Base-by-base conservation (phyloP, 2,329 filamentous ascomycete species). In the Fusarium austroafricanum region DNA sequence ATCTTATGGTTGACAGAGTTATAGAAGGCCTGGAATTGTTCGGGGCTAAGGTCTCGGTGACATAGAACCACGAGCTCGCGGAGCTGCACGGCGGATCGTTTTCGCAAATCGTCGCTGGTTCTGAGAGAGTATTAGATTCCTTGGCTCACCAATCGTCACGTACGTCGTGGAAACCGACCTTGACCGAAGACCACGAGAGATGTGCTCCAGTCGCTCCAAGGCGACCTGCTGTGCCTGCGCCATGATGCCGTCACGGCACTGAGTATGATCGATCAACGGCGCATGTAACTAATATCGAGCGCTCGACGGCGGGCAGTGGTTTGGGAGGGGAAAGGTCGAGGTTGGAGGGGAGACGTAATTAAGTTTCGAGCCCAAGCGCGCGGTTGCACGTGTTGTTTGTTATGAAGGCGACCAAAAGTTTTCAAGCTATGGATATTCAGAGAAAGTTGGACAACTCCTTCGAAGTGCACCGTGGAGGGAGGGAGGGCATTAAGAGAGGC, bases 41-140 rank as follows among this genome's bases (percentile, higher is more conserved):
- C 93, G 53, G 91, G 86, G 23, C 88, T 87, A 76, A 96, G 87
- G 80, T 98, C 96, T 83, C 86, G 81, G 67, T 88, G 84, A 67
- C 84, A 87, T 14, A 84, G 76, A 11, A 79, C 80, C 17, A 89
- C 86, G 43, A 88, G 79, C 55, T 88, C 86, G 65, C 84, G 81
- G 53, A 89, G 80, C 75, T 87, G 82, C 43, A 80, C 76, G 37
- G 86, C 86, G 18, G 84, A 82, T 70, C 86, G 81, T 71, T 84
- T 84, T 60, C 84, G 80, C 44, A 81, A 77, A 70, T 87, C 83
- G 67, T 89, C 86, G 62, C 73, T 72, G 20, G 65, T 67, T 23
- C 79, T 81, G 47, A 10, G n/a, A 20, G 17, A 17, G n/a, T 18
- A 58, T 75, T 56, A 76, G 72, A 28, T 51, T 43, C 20, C 23